These are phyloP conservation scores for Wickerhamomyces chambardii DNA, from an alignment of 805 yeast species.

Conservation along the genomic window DNA sequence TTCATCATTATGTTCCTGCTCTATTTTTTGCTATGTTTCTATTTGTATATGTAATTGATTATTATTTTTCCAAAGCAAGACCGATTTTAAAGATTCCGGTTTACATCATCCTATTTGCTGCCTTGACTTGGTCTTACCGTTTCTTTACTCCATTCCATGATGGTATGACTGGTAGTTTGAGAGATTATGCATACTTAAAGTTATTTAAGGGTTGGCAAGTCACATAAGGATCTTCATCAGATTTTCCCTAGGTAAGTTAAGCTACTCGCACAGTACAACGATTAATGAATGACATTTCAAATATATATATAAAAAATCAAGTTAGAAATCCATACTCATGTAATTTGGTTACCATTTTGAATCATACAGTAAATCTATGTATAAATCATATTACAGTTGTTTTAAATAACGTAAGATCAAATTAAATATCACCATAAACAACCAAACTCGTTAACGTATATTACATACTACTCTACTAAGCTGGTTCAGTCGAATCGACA, in stretches of 20 bases:
- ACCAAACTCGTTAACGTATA: too few species aligned
- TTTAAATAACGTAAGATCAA: too few species aligned
- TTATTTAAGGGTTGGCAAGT: constrained; percentile 49
- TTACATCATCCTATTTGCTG: constrained; percentile 37
- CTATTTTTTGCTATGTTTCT: constrained; percentile 87
- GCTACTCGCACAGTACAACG: too few species aligned
- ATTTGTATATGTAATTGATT: constrained; percentile 23
- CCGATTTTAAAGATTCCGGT: constrained; percentile 19
- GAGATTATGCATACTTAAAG: constrained; percentile 39
- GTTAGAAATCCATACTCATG: too few species aligned
- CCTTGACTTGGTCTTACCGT: constrained; percentile 49
- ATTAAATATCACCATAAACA: too few species aligned
- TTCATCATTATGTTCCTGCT: constrained; percentile 95
- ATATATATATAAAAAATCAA: too few species aligned
- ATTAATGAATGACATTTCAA: too few species aligned
- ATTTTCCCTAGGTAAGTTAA: too few species aligned
- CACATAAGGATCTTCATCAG: background rate
- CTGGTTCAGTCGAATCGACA: too few species aligned
- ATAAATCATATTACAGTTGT: too few species aligned
- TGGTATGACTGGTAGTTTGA: constrained; percentile 63
- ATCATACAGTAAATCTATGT: too few species aligned
- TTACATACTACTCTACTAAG: background rate
- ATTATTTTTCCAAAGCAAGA: constrained; percentile 13
- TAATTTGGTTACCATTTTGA: too few species aligned
- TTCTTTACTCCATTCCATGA: constrained; percentile 61